Conservation (phyloP, 371 early-diverging fungal species). For the Syncephalastrum sp. region DNA sequence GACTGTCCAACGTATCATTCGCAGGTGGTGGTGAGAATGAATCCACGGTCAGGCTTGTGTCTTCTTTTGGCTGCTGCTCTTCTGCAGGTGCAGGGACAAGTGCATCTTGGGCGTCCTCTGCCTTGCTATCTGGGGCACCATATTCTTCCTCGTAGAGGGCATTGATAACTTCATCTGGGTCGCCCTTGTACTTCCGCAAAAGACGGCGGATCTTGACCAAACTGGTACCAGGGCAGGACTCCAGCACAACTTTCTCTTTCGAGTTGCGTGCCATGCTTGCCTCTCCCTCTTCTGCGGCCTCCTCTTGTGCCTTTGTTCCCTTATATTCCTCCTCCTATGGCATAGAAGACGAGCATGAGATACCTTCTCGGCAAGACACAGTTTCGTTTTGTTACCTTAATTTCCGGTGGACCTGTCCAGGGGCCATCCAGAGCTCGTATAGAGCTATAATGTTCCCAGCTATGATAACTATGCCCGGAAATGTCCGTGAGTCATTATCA, state of each 20-base stretch:
- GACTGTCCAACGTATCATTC: too few relatives aligned
- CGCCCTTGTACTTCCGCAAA: slow-evolving; percentile 43
- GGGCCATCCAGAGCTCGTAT: slow-evolving; percentile 70
- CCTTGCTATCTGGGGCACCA: too few relatives aligned
- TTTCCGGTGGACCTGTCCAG: slow-evolving; percentile 59
- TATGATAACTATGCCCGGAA: slow-evolving; percentile 57
- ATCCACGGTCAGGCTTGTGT: too few relatives aligned
- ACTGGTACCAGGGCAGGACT: slow-evolving; percentile 48
- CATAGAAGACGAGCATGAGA: background rate
- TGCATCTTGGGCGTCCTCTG: too few relatives aligned
- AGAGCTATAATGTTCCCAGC: slow-evolving; percentile 87
- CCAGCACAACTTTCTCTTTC: slow-evolving; percentile 48
- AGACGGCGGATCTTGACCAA: slow-evolving; percentile 49
- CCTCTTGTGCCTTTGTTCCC: slow-evolving; percentile 4
- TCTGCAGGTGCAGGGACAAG: too few relatives aligned
- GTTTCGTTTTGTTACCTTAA: slow-evolving; percentile 24
- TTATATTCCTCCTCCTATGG: slow-evolving; percentile 5
- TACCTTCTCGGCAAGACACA: background rate
- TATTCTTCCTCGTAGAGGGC: slow-evolving; percentile 35
- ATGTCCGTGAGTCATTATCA: background rate
- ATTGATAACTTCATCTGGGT: slow-evolving; percentile 59
- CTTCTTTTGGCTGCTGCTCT: too few relatives aligned
- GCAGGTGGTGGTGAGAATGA: too few relatives aligned
- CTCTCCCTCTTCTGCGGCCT: slow-evolving; percentile 22
- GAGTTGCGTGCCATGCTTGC: slow-evolving; percentile 18